Evolutionary conservation across 2,329 filamentous ascomycete species (phyloP).

Genomic region (Fusarium newnesense): DNA sequence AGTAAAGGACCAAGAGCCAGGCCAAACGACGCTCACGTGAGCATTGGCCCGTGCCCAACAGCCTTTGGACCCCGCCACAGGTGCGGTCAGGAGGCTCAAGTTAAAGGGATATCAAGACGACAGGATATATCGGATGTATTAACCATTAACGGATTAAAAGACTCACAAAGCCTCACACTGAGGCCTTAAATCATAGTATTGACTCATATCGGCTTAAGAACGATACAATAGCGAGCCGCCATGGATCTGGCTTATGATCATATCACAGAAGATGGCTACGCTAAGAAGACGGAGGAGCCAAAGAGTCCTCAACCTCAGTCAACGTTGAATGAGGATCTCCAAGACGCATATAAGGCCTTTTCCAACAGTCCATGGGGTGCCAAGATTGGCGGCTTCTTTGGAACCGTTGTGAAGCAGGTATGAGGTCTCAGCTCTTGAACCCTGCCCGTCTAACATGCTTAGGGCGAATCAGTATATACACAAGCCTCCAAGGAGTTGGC

Average conservation of each 20-base stretch:
- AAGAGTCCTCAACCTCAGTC: slow-evolving; percentile 57
- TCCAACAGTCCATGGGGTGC: slow-evolving; percentile 92
- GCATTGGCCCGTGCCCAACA: slow-evolving; percentile 30
- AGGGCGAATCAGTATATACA: slow-evolving; percentile 85
- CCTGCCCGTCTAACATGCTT: slow-evolving; percentile 28
- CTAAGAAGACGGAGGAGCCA: slow-evolving; percentile 60
- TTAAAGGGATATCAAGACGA: slow-evolving; percentile 25
- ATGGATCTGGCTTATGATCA: slow-evolving; percentile 99
- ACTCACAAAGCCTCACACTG: neutral
- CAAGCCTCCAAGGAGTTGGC: slow-evolving; percentile 87
- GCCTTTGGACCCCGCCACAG: slow-evolving; percentile 35
- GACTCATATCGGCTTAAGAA: neutral
- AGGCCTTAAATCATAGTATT: neutral
- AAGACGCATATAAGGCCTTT: slow-evolving; percentile 95
- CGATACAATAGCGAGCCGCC: slow-evolving; percentile 17
- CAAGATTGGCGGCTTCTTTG: slow-evolving; percentile 86
- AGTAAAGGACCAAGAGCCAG: neutral
- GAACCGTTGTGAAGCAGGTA: slow-evolving; percentile 93
- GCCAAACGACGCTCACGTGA: slow-evolving; percentile 31
- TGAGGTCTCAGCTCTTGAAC: slow-evolving; percentile 35
- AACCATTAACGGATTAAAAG: slow-evolving; percentile 6
- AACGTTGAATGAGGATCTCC: slow-evolving; percentile 85
- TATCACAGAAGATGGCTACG: slow-evolving; percentile 84
- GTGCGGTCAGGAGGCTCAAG: slow-evolving; percentile 39
- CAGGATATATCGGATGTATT: slow-evolving; percentile 25